Conservation (phyloP, 2,329 filamentous ascomycete species). For the Aspergillus costaricaensis region DNA sequence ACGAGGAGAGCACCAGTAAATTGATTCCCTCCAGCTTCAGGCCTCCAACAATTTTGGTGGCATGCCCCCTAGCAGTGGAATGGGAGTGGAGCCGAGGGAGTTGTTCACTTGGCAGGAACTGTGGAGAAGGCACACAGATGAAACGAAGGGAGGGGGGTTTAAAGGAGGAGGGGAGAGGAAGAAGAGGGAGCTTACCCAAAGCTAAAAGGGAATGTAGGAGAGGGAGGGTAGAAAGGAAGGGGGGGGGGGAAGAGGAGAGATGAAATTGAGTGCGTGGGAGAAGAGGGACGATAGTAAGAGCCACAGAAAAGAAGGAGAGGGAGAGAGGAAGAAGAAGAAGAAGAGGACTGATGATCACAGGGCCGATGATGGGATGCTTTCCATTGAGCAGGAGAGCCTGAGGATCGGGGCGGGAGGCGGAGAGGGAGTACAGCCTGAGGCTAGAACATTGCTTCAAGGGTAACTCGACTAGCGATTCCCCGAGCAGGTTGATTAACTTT, state of each 20-base stretch:
- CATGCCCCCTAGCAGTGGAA: constrained; percentile 27
- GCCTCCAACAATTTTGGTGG: not conserved
- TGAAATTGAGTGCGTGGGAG: constrained; percentile 2
- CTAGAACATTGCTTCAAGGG: constrained; percentile 1
- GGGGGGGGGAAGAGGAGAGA: not conserved
- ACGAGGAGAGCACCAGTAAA: not conserved
- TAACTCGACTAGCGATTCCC: not conserved
- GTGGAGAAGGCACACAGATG: constrained; percentile 27
- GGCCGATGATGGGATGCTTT: not conserved
- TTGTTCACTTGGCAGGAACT: constrained; percentile 31
- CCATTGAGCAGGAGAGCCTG: constrained; percentile 2
- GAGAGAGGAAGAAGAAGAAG: not conserved
- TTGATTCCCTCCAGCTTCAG: not conserved
- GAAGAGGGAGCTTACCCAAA: constrained; percentile 13
- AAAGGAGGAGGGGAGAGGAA: constrained; percentile 3
- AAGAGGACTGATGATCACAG: not conserved
- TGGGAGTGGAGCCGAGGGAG: constrained; percentile 31
- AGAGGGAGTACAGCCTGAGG: constrained; percentile 1
- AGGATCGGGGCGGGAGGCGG: constrained; percentile 7
- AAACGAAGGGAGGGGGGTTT: constrained; percentile 16
- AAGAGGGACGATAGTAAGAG: constrained; percentile 2
- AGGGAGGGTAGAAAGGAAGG: not conserved
- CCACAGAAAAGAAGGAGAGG: constrained; percentile 4
- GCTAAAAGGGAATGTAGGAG: constrained; percentile 8
- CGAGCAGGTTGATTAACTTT: constrained; percentile 2